Percentiles rank a stretch among this genome's conserved stretches.
These are phyloP conservation scores for Oxytropis ochrocephala DNA, from an alignment of 306 rosid genomes.

Conservation along the genomic window DNA sequence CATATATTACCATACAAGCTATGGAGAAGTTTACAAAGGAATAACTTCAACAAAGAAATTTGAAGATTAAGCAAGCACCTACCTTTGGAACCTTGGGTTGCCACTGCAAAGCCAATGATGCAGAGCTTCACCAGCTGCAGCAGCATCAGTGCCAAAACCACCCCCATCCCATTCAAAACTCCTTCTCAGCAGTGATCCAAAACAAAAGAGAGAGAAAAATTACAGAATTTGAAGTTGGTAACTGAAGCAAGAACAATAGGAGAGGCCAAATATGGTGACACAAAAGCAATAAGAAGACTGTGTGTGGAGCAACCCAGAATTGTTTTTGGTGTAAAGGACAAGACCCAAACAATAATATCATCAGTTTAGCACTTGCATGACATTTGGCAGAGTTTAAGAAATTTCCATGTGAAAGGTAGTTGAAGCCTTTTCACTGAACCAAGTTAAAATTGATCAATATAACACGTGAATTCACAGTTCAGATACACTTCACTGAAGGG, in stretches of 20 bases:
- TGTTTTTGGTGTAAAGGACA: constrained; percentile 53
- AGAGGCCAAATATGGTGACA: constrained; percentile 43
- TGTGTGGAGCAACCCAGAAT: constrained; percentile 33
- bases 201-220: constrained; percentile 25
- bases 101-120: constrained; percentile 40
- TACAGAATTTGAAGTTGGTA: constrained; percentile 22
- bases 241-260: constrained; percentile 54
- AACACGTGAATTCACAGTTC: constrained; percentile 11
- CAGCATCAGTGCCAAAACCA: constrained; percentile 37
- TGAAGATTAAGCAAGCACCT: constrained; percentile 13
- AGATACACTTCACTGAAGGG: neutral
- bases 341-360: constrained; percentile 15
- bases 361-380: constrained; percentile 21
- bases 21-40: constrained; percentile 1
- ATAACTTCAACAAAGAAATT: constrained; percentile 5
- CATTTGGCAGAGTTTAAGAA: constrained; percentile 33
- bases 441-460: constrained; percentile 13
- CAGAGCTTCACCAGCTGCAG: constrained; percentile 49
- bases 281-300: constrained; percentile 36
- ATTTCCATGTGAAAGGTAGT: constrained; percentile 31
- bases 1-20: neutral
- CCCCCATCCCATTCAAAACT: constrained; percentile 47
- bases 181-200: constrained; percentile 20
- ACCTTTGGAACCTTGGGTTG: constrained; percentile 59
- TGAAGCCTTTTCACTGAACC: constrained; percentile 24